A percentile compares a stretch with the other conserved stretches of the same genome.
Evolutionary conservation across 306 rosid genomes (phyloP).

Genomic region (Cucumis melo): DNA sequence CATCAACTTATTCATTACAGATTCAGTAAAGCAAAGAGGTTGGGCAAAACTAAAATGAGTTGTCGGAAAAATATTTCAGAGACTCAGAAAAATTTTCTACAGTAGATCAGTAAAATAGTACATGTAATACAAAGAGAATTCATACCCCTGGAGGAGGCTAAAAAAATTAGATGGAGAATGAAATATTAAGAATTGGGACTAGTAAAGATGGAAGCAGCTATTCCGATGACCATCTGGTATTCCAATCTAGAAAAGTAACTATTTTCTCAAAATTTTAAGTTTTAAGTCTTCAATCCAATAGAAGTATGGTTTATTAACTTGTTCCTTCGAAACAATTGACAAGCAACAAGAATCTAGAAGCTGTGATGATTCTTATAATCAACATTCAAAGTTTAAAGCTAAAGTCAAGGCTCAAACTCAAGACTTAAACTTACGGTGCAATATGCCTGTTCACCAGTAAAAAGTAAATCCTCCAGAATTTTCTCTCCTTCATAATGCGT

Average conservation of each 20-base stretch:
- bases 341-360: not conserved
- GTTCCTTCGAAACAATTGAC: not conserved
- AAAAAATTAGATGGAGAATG: not conserved
- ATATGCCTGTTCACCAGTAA: conserved; percentile 38
- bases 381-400: not conserved
- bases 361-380: not conserved
- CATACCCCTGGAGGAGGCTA: too few species aligned
- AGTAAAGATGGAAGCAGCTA: not conserved
- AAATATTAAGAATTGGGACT: not conserved
- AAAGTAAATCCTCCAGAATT: conserved; percentile 70
- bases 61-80: not conserved
- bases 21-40: not conserved
- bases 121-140: not conserved
- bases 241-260: not conserved
- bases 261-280: not conserved
- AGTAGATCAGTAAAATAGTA: not conserved
- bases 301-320: not conserved
- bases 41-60: not conserved
- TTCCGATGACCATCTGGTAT: not conserved
- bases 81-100: not conserved
- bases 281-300: not conserved
- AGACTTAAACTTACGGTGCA: conserved; percentile 36
- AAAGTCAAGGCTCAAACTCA: not conserved
- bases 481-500: conserved; percentile 61
- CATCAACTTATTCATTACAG: not conserved